Conservation (phyloP, 2,329 filamentous ascomycete genomes). For the Westerdykella ornata region DNA sequence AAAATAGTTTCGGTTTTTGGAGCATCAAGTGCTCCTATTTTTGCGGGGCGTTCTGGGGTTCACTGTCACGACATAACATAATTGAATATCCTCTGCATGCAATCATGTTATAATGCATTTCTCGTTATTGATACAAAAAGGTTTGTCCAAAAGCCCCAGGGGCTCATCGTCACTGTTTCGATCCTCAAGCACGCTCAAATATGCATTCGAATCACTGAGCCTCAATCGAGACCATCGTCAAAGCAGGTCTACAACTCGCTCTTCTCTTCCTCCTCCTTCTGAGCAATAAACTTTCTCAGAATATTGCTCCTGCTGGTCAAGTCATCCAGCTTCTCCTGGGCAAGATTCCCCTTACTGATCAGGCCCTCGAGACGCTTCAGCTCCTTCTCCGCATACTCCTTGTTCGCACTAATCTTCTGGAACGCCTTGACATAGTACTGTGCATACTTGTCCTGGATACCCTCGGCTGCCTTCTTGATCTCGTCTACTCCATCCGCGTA, state of each 20-base stretch:
- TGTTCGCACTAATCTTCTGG: slow-evolving; percentile 72
- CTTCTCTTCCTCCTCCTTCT: slow-evolving; percentile 50
- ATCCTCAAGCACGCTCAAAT: too few relatives aligned
- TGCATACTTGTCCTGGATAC: slow-evolving; percentile 71
- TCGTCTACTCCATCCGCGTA: slow-evolving; percentile 59
- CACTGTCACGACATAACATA: too few relatives aligned
- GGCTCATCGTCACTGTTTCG: too few relatives aligned
- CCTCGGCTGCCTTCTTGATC: slow-evolving; percentile 62
- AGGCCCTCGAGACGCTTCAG: slow-evolving; percentile 70
- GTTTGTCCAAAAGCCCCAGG: too few relatives aligned
- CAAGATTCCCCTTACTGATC: slow-evolving; percentile 77
- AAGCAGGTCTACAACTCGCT: slow-evolving; percentile 58
- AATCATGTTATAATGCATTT: too few relatives aligned
- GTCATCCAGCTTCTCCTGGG: slow-evolving; percentile 82
- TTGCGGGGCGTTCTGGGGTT: too few relatives aligned
- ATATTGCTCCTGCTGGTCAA: slow-evolving; percentile 82
- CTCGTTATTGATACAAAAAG: too few relatives aligned
- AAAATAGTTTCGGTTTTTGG: too few relatives aligned
- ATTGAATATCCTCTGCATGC: too few relatives aligned
- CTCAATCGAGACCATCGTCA: background rate
- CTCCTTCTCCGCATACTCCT: slow-evolving; percentile 79
- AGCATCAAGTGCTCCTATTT: too few relatives aligned
- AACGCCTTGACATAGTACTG: slow-evolving; percentile 92
- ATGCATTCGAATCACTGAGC: too few relatives aligned
- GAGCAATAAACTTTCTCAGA: slow-evolving; percentile 65